Evolutionary conservation across 1,139 yeast genomes (phyloP).

Genomic region (Meyerozyma smithsonii): DNA sequence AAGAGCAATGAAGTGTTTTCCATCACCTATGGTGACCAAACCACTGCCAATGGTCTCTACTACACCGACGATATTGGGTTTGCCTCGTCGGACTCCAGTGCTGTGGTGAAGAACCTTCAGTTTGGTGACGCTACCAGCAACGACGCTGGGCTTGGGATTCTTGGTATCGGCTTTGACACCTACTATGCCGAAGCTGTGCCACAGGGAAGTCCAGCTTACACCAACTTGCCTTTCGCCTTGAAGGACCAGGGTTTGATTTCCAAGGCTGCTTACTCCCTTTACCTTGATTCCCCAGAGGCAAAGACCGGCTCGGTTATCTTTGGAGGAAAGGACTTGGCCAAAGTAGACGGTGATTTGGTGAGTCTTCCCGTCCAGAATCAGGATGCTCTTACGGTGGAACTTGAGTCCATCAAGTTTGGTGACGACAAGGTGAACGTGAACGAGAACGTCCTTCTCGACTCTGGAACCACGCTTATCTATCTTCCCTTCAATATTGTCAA

Average conservation of each 20-base stretch:
- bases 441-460: too few relatives aligned
- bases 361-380: slow-evolving; percentile 8
- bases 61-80: slow-evolving; percentile 5
- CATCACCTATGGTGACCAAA: slow-evolving; percentile 14
- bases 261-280: slow-evolving; percentile 11
- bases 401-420: slow-evolving; percentile 1
- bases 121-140: slow-evolving; percentile 19
- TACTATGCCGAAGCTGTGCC: slow-evolving; percentile 6
- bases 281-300: slow-evolving; percentile 7
- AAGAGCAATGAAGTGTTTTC: slow-evolving; percentile 7
- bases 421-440: slow-evolving; percentile 9
- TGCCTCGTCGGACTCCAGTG: not conserved
- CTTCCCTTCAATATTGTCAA: too few relatives aligned
- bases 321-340: slow-evolving; percentile 18
- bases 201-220: slow-evolving; percentile 6
- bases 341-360: slow-evolving; percentile 13
- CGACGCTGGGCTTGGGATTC: slow-evolving; percentile 14
- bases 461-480: slow-evolving; percentile 19
- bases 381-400: slow-evolving; percentile 7
- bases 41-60: slow-evolving; percentile 13
- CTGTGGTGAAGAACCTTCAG: slow-evolving; percentile 8
- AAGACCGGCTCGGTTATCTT: slow-evolving; percentile 15
- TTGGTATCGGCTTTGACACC: slow-evolving; percentile 17
- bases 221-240: slow-evolving; percentile 11
- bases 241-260: slow-evolving; percentile 10